Conservation (phyloP, 108 stramenopile genomes). For the Ochromonas danica region DNA sequence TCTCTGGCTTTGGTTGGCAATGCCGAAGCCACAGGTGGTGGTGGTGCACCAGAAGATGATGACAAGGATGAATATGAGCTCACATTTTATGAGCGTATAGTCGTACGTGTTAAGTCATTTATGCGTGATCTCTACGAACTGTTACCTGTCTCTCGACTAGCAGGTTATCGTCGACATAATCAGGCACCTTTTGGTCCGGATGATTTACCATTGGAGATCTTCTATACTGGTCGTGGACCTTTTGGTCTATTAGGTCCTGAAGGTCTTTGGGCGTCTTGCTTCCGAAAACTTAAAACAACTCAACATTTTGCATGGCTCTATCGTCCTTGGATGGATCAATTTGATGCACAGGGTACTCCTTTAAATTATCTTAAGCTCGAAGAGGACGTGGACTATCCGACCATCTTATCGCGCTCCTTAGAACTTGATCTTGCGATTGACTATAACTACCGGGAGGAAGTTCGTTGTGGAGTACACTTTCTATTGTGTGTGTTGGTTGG, state of each 20-base stretch:
- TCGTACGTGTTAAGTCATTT: not conserved
- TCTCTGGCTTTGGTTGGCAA: not conserved
- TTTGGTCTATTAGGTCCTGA: slow-evolving; percentile 42
- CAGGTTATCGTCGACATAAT: not conserved
- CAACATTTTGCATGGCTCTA: slow-evolving; percentile 17
- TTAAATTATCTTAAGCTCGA: slow-evolving; percentile 35
- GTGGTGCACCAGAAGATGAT: not conserved
- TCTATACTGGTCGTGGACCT: slow-evolving; percentile 43
- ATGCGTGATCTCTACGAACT: not conserved
- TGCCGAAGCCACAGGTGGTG: too few species aligned
- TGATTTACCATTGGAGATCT: slow-evolving; percentile 41
- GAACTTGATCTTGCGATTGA: slow-evolving; percentile 38
- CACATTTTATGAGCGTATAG: not conserved
- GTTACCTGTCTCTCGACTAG: not conserved
- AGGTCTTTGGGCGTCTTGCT: slow-evolving; percentile 38
- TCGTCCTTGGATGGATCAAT: slow-evolving; percentile 38
- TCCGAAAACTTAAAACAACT: slow-evolving; percentile 31
- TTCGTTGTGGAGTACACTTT: slow-evolving; percentile 49
- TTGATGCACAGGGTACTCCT: slow-evolving; percentile 39
- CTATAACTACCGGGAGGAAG: slow-evolving; percentile 39
- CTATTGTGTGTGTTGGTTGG: slow-evolving; percentile 46
- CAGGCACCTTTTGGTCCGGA: slow-evolving; percentile 42
- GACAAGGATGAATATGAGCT: slow-evolving; percentile 29
- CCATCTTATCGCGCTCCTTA: slow-evolving; percentile 23
- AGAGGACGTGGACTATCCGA: slow-evolving; percentile 35